Percentiles rank a stretch among this genome's conserved stretches.
phyloP scores from a whole-genome alignment of 768 basidiomycete genomes.

The Boletus rufocinnamomeus region DNA sequence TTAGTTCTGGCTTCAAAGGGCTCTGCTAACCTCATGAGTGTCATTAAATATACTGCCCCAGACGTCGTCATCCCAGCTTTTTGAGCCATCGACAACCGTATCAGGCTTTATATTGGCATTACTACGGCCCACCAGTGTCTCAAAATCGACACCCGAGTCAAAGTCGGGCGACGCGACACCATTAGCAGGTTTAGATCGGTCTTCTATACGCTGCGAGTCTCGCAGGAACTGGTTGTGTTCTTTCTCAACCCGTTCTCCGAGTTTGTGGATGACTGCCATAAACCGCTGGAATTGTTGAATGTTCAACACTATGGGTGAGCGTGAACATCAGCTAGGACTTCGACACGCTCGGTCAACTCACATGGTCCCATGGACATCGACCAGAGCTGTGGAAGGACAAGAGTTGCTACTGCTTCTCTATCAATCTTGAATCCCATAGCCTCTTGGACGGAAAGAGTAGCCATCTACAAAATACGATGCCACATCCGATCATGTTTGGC shows the following conservation, averaged over 20 bases:
- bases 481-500: neutral
- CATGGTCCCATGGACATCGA: conserved; percentile 95
- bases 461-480: conserved; percentile 57
- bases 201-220: conserved; percentile 89
- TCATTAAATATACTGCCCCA: conserved; percentile 78
- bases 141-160: conserved; percentile 73
- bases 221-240: conserved; percentile 93
- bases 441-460: conserved; percentile 87
- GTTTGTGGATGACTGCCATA: conserved; percentile 79
- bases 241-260: conserved; percentile 84
- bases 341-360: conserved; percentile 40
- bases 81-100: conserved; percentile 37
- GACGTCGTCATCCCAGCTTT: conserved; percentile 78
- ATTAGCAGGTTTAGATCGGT: conserved; percentile 57
- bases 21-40: conserved; percentile 32
- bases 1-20: neutral
- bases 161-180: conserved; percentile 40
- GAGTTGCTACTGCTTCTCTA: conserved; percentile 85
- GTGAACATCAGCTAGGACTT: neutral
- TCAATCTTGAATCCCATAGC: conserved; percentile 96
- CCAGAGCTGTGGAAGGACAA: conserved; percentile 93
- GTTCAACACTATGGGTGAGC: conserved; percentile 57
- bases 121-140: conserved; percentile 73
- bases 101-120: conserved; percentile 51
- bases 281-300: conserved; percentile 90